Conservation (phyloP, 305 asterid genomes). For the Nicotiana rustica region DNA sequence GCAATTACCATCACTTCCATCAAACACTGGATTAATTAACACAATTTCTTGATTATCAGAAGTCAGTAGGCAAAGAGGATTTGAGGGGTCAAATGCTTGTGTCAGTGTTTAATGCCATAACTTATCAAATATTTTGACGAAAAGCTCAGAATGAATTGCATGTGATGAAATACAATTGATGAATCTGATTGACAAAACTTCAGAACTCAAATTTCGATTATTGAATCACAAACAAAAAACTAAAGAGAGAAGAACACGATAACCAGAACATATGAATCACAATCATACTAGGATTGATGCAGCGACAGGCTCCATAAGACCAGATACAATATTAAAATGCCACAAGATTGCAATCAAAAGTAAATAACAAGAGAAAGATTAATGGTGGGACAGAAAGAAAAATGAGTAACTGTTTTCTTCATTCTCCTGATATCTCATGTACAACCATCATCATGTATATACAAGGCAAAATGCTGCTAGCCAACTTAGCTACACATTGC, state of each 20-base stretch:
- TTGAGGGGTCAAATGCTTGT: not conserved
- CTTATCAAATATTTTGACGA: not conserved
- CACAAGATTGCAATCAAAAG: not conserved
- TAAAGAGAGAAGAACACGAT: not conserved
- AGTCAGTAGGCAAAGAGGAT: not conserved
- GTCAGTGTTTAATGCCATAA: not conserved
- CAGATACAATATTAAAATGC: not conserved
- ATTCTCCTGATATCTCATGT: not conserved
- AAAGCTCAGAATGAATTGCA: not conserved
- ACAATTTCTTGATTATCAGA: not conserved
- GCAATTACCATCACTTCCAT: not conserved
- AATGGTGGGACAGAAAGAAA: not conserved
- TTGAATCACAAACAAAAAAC: not conserved
- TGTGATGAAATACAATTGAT: not conserved
- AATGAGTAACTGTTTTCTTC: not conserved
- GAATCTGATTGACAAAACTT: not conserved
- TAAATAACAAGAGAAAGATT: not conserved
- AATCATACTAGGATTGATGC: not conserved
- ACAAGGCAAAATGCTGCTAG: not conserved
- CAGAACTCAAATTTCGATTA: conserved; percentile 2
- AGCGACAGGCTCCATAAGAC: not conserved
- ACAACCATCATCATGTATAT: not conserved
- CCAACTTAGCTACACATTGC: not conserved
- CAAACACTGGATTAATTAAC: not conserved
- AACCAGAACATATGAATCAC: not conserved